Evolutionary conservation across 2,329 filamentous ascomycete species (phyloP).

Genomic region (Scytalidium lignicola): DNA sequence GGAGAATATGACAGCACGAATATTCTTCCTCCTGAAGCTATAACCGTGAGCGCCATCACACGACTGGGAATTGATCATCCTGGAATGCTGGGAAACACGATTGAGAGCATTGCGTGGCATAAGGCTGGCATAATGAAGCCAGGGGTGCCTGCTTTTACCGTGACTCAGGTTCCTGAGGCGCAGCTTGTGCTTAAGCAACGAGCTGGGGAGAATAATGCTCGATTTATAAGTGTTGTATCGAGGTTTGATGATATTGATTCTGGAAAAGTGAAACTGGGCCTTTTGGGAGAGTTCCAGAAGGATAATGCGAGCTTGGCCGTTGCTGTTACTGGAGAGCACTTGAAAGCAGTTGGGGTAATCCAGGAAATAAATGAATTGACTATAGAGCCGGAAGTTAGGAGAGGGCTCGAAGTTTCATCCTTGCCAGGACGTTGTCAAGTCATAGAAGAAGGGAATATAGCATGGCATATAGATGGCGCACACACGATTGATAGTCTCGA

Average conservation of each 20-base stretch:
- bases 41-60: constrained; percentile 66
- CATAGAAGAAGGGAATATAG: constrained; percentile 50
- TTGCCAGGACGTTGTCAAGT: constrained; percentile 76
- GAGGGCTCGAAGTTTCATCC: constrained; percentile 67
- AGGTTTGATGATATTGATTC: constrained; percentile 35
- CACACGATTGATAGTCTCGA: constrained; percentile 88
- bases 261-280: constrained; percentile 37
- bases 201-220: neutral
- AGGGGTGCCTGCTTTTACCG: constrained; percentile 58
- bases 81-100: constrained; percentile 70
- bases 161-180: constrained; percentile 50
- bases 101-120: constrained; percentile 85
- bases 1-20: constrained; percentile 94
- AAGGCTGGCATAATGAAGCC: constrained; percentile 83
- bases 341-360: constrained; percentile 37
- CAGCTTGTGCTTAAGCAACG: neutral
- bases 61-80: constrained; percentile 84
- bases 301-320: constrained; percentile 55
- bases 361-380: constrained; percentile 1
- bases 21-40: constrained; percentile 53
- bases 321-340: constrained; percentile 45
- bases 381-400: constrained; percentile 11
- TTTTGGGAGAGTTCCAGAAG: constrained; percentile 51
- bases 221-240: neutral
- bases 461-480: constrained; percentile 91